Evolutionary conservation across 106 monocot genomes (phyloP), one percentile per base, ranked within the genome.

Genomic region (Dioscorea dumetorum): DNA sequence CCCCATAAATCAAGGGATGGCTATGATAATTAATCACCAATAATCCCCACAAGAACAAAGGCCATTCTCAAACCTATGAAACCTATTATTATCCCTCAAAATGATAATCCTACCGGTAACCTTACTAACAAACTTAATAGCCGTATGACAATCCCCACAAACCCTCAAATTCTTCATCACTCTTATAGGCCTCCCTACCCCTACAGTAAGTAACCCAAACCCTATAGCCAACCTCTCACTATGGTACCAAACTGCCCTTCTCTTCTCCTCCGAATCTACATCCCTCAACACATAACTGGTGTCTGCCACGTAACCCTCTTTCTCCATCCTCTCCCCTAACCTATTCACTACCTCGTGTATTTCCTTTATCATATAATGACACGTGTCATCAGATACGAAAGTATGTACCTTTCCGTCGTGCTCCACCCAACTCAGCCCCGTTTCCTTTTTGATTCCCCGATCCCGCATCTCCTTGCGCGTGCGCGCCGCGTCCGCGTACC

Each of bases 101-200:
- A 97, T 64, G n/a, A 91, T 78, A 19, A 63, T 68, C 73, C 97
- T 74, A 6, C 84, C 87, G 0, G 89, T 92, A 64, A 79, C 84
- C 66, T 67, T 84, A 0, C 77, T 83, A 60, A 92, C 31, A 68
- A 74, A 90, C 80, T 97, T 92, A 49, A 97, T 76, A 34, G 86
- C 91, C 12, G 58, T 79, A 68, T 97, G 97, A 54, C 97, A 97
- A 67, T 97, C 97, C 59, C 76, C 77, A 71, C 95, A 97, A 14
- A 97, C 89, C 65, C 97, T 82, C 54, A 97, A 22, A 57, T 97
- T 97, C 84, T 97, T 97, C 97, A 97, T 91, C 67, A 97, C 86
- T 68, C 89, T 72, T 34, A 97, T 87, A 1, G 97, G 82, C 72
- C 82, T 77, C 64, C 79, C 86, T 8, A 8, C 41, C 22, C 70